Conservation (phyloP, 73 alveolate species). For the Paramecium bursaria region DNA sequence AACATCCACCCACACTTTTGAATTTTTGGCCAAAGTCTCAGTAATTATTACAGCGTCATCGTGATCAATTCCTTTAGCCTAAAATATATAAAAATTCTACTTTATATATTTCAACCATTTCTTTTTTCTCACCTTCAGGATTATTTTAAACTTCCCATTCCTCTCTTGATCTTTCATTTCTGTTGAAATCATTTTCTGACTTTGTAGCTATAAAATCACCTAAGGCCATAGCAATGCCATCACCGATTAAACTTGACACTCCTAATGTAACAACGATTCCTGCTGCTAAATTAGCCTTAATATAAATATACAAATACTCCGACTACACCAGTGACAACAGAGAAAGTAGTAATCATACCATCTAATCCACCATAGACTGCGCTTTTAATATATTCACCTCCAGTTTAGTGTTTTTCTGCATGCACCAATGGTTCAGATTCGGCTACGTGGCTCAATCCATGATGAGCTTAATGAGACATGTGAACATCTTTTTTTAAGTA, state of each 20-base stretch:
- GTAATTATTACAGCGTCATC: conserved; percentile 67
- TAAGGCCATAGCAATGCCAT: conserved; percentile 68
- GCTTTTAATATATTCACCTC: conserved; percentile 69
- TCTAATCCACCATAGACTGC: conserved; percentile 71
- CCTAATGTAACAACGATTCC: conserved; percentile 62
- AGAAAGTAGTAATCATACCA: conserved; percentile 68
- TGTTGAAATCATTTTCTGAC: conserved; percentile 58
- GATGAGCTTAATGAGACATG: too few relatives aligned
- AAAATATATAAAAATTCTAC: neutral
- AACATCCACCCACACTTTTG: conserved; percentile 64
- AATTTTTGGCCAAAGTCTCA: conserved; percentile 62
- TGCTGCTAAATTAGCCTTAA: conserved; percentile 58
- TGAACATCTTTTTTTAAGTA: too few relatives aligned
- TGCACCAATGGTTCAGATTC: too few relatives aligned
- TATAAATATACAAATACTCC: neutral
- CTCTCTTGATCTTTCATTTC: conserved; percentile 69
- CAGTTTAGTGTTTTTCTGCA: conserved; percentile 44
- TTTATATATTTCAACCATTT: conserved; percentile 64
- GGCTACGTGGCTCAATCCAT: too few relatives aligned
- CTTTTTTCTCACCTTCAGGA: conserved; percentile 68
- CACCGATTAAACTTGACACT: conserved; percentile 68
- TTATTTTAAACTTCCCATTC: conserved; percentile 68
- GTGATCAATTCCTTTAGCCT: conserved; percentile 65
- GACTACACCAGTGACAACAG: conserved; percentile 66
- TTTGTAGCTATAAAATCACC: conserved; percentile 69